Base-by-base conservation (phyloP, 2,329 filamentous ascomycete species). In the Alternaria sp. region DNA sequence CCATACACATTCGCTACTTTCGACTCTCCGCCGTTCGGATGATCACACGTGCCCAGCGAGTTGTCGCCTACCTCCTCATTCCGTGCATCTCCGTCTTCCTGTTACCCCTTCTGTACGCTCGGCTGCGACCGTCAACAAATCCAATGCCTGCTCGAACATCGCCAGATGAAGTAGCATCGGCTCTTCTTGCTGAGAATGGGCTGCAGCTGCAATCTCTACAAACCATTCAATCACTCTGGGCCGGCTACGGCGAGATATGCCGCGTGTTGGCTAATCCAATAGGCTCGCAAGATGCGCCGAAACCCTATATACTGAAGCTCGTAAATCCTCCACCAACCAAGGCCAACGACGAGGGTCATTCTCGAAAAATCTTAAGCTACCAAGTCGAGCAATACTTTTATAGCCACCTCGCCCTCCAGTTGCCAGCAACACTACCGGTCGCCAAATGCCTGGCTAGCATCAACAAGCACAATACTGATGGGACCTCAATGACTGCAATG, bases 361-460 rank as follows among this genome's bases (percentile, higher is more conserved):
- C 87, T 0, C 84, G 89, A 7, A 91, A 91, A 70, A 84, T 91
- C 60, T 74, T 90, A 28, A 90, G 87, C 70, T 91, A 91, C 65
- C 82, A 88, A 46, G 86, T 90, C 4, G 89, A 91, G 74, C 87
- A 89, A 68, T 85, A 84, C 65, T 91, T 91, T 65, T 91, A 91
- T 71, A 79, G 78, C 2, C 73, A 84, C 3, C 74, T 91, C 11
- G 86, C 86, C 0, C 84, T 86, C 0, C 71, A 70, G 0, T 72
- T 91, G 16, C 74, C 74, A 2, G 70, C 77, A 0, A 69, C 75
- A 0, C 72, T 85, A 1, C 80, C 82, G 0, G 83, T 89, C 1
- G 85, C 87, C 0, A 75, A 79, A 20, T 87, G 84, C 36, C 59
- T 88, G 2, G 81, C 79, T 0, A 76, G 72, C 45, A 75, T 86